Base-by-base conservation (phyloP, 306 rosid genomes). In the Echinosophora koreensis region DNA sequence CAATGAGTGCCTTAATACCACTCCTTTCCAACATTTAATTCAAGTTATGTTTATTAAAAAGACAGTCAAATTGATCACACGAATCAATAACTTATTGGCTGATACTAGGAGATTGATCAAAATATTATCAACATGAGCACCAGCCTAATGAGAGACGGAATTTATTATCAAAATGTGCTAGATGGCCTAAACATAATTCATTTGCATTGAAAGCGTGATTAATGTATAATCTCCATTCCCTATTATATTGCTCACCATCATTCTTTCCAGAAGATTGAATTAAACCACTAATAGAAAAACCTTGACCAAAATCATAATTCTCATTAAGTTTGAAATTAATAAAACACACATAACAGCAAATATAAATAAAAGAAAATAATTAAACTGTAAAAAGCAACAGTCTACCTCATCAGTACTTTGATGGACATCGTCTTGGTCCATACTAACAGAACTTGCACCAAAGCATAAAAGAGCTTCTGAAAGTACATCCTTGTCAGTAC, bases 391-490 rank as follows among this genome's bases (percentile, higher is more conserved):
- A 38, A 44, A 17, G 50, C 10, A 68, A 1, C 34, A 68, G 46
- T 37, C 75, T 71, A 90, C 98, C 91, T 90, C 88, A 11, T 84
- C 84, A n/a, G 78, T 64, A 73, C 51, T 75, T 52, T 81, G 81
- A 66, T 17, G n/a, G 37, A 57, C 63, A 37, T 86, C 88, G 27
- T 87, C 82, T 74, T 87, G 89, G 70, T 89, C 88, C 35, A 89
- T 76, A 60, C 84, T 83, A 39, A 90, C 88, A 35, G 94, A 94
- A 81, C 77, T 87, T 71, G 98, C 97, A 56, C 98, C 98, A 83
- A 94, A 94, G 86, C 93, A 85, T 83, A 92, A 82, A 56, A 94
- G 93, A 71, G 98, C 89, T 14, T 92, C 98, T 70, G 93, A 80
- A 85, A 92, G 91, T 85, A 73, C 69, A 77, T 94, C 92, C 98